These are phyloP conservation scores for Talaromyces sp. DNA, from an alignment of 2,329 filamentous ascomycete species.

Conservation along the genomic window DNA sequence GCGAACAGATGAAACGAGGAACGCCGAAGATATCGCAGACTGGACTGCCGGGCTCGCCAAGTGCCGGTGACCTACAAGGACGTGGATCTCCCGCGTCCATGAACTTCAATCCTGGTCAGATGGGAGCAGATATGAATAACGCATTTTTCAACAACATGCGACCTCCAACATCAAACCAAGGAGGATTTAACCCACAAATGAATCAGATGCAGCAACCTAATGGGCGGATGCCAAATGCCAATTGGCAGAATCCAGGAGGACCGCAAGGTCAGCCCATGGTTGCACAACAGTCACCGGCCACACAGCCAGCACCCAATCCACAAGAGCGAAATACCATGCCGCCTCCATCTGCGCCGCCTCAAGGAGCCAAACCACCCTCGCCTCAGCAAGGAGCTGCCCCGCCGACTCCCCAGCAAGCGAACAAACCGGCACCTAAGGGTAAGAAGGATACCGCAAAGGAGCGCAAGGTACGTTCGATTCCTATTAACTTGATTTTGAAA, in stretches of 20 bases:
- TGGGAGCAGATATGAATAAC: constrained; percentile 46
- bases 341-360: constrained; percentile 46
- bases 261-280: constrained; percentile 46
- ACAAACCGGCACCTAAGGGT: constrained; percentile 55
- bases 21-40: constrained; percentile 59
- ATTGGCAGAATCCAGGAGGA: constrained; percentile 38
- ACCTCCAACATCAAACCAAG: constrained; percentile 53
- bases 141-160: constrained; percentile 56
- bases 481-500: constrained; percentile 6
- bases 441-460: constrained; percentile 57
- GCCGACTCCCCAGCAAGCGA: constrained; percentile 59
- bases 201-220: constrained; percentile 21
- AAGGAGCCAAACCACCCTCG: constrained; percentile 39
- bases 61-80: constrained; percentile 57
- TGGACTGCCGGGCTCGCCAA: constrained; percentile 56
- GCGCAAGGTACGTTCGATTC: constrained; percentile 45
- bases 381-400: constrained; percentile 51
- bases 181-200: constrained; percentile 39
- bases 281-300: constrained; percentile 43
- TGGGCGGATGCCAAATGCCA: constrained; percentile 39
- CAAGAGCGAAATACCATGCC: constrained; percentile 55
- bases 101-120: constrained; percentile 53
- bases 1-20: constrained; percentile 60
- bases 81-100: constrained; percentile 60
- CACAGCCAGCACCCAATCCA: constrained; percentile 52